Conservation (phyloP, 169 alveolate genomes). For the Eimeria falciformis region DNA sequence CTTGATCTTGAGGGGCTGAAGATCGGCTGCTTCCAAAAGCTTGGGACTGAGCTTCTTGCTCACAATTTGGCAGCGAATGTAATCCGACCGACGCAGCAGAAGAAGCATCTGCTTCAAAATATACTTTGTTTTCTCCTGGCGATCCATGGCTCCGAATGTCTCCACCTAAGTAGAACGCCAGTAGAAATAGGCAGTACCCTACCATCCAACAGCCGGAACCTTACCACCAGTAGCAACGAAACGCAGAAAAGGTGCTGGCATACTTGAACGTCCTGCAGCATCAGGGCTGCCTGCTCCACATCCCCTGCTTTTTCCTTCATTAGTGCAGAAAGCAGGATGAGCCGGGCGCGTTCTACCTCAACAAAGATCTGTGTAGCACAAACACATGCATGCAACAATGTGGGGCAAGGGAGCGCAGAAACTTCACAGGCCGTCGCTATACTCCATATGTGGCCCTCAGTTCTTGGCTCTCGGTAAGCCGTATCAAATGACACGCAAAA, state of each 20-base stretch:
- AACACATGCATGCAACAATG: background rate
- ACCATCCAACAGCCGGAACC: background rate
- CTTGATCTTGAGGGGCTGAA: constrained; percentile 70
- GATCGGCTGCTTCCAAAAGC: constrained; percentile 76
- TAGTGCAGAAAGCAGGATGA: constrained; percentile 79
- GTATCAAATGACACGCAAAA: background rate
- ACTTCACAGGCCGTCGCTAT: background rate
- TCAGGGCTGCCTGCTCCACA: constrained; percentile 79
- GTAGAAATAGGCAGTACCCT: background rate
- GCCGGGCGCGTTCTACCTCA: constrained; percentile 86
- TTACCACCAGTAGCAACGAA: constrained; percentile 14
- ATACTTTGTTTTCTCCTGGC: constrained; percentile 82
- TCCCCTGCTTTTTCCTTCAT: constrained; percentile 82
- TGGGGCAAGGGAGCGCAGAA: background rate
- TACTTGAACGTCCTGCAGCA: constrained; percentile 84
- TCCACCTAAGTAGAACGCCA: constrained; percentile 61
- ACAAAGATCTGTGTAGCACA: constrained; percentile 79
- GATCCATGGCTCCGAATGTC: constrained; percentile 83
- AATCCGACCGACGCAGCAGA: constrained; percentile 72
- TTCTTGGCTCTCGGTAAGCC: background rate
- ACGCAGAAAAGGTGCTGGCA: background rate
- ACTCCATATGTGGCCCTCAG: background rate
- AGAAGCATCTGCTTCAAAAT: constrained; percentile 85
- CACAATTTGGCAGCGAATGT: constrained; percentile 77
- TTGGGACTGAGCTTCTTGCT: constrained; percentile 76